A percentile compares a stretch with the other conserved stretches of the same genome.
phyloP scores from a whole-genome alignment of 371 early-diverging fungal species.

The Saksenaea vasiformis region DNA sequence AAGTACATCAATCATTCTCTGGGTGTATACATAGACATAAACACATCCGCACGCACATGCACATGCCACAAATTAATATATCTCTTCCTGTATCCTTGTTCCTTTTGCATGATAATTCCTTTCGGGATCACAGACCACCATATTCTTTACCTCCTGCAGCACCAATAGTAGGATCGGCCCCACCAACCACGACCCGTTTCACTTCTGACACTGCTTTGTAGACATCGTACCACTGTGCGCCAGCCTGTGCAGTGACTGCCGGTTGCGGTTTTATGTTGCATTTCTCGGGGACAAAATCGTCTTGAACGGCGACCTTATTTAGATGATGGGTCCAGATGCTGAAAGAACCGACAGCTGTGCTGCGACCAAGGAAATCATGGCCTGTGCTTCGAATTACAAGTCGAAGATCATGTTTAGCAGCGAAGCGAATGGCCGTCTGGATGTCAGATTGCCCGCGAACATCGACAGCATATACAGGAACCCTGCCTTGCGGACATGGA shows the following conservation, averaged over 20 bases:
- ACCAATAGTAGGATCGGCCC: slow-evolving; percentile 23
- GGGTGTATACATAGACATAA: no score
- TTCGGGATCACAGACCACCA: no score
- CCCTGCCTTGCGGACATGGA: neutral
- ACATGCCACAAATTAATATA: no score
- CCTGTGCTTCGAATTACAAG: slow-evolving; percentile 54
- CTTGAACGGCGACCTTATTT: slow-evolving; percentile 25
- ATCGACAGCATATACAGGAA: neutral
- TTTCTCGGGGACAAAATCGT: slow-evolving; percentile 20
- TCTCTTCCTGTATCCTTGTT: no score
- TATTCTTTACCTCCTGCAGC: slow-evolving; percentile 5
- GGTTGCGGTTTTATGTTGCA: neutral
- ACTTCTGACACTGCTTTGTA: neutral
- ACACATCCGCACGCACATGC: no score
- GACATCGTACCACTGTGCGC: neutral
- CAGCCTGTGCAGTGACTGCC: slow-evolving; percentile 3
- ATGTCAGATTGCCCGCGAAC: slow-evolving; percentile 14
- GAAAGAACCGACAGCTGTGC: slow-evolving; percentile 38
- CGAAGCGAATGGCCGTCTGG: slow-evolving; percentile 38
- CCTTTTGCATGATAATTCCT: no score
- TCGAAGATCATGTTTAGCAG: slow-evolving; percentile 33
- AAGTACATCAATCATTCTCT: no score
- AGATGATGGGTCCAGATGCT: slow-evolving; percentile 43
- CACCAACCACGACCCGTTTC: slow-evolving; percentile 1
- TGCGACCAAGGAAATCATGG: slow-evolving; percentile 45